phyloP scores from a whole-genome alignment of 352 stramenopile genomes.

The Phytophthora nicotianae region DNA sequence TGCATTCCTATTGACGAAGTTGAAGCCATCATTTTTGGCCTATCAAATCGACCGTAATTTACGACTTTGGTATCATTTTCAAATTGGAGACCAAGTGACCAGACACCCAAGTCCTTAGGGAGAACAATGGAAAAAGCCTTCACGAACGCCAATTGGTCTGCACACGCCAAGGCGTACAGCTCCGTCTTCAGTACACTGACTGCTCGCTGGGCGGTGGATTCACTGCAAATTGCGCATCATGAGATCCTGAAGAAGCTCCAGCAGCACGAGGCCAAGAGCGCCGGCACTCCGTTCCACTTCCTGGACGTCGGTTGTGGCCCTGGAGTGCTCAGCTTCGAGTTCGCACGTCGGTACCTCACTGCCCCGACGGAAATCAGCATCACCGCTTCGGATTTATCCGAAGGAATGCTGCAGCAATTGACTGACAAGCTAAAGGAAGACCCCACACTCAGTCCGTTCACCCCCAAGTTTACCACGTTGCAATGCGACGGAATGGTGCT shows the following conservation, averaged over 20 bases:
- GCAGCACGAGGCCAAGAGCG: conserved; percentile 24
- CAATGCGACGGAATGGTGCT: conserved; percentile 47
- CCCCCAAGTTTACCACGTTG: conserved; percentile 35
- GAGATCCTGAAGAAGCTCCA: conserved; percentile 21
- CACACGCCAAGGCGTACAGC: conserved; percentile 35
- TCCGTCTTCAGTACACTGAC: conserved; percentile 30
- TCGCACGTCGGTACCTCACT: conserved; percentile 36
- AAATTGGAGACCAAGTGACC: no score
- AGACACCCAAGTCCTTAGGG: no score
- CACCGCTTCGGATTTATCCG: conserved; percentile 48
- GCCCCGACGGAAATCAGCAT: conserved; percentile 26
- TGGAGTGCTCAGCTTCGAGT: conserved; percentile 41
- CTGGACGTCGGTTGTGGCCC: conserved; percentile 44
- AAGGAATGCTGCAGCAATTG: conserved; percentile 49
- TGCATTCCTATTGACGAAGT: neutral
- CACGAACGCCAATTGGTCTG: conserved; percentile 40
- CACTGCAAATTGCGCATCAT: conserved; percentile 39
- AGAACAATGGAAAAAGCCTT: conserved; percentile 35
- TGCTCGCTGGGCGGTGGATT: conserved; percentile 25
- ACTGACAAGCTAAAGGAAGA: conserved; percentile 27
- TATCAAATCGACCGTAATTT: neutral
- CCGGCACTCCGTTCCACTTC: conserved; percentile 31
- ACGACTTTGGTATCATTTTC: no score
- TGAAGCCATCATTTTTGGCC: neutral
- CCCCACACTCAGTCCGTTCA: conserved; percentile 22